A percentile compares a stretch with the other conserved stretches of the same genome.
phyloP scores from a whole-genome alignment of 371 early-diverging fungal species.

The Actinomortierella wolfii region DNA sequence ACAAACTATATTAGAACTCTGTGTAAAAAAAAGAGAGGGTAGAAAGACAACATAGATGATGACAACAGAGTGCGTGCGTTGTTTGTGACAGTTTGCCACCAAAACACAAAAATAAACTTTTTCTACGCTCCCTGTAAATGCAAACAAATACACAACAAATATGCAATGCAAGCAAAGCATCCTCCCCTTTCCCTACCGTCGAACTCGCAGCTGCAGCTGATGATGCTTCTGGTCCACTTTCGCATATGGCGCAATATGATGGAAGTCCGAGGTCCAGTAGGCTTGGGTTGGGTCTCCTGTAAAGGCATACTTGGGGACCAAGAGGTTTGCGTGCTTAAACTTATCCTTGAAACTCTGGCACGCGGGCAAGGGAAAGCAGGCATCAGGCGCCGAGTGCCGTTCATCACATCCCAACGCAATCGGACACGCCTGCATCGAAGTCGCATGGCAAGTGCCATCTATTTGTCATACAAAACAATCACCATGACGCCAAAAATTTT shows the following conservation, averaged over 20 bases:
- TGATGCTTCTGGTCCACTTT: conserved; percentile 17
- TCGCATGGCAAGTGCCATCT: conserved; percentile 41
- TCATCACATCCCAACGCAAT: conserved; percentile 31
- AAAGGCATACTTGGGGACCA: conserved; percentile 17
- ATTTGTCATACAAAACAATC: not conserved
- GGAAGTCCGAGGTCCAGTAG: conserved; percentile 29
- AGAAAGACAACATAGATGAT: too few relatives aligned
- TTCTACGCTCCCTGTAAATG: too few relatives aligned
- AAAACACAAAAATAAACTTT: too few relatives aligned
- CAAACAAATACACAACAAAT: too few relatives aligned
- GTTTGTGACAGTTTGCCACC: too few relatives aligned
- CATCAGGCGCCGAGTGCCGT: conserved; percentile 19
- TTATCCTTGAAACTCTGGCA: conserved; percentile 17
- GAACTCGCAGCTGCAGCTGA: conserved; percentile 21
- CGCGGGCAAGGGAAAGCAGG: conserved; percentile 28
- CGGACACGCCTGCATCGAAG: conserved; percentile 33
- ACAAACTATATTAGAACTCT: not conserved
- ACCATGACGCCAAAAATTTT: too few relatives aligned
- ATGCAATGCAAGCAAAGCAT: too few relatives aligned
- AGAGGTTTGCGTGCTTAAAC: conserved; percentile 14
- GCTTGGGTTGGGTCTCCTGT: conserved; percentile 34
- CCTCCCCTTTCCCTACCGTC: conserved; percentile 15
- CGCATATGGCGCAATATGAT: conserved; percentile 40
- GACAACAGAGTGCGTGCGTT: too few relatives aligned
- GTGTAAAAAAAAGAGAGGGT: not conserved